phyloP scores from a whole-genome alignment of 441 rosid species.

The Croton laevigatus region DNA sequence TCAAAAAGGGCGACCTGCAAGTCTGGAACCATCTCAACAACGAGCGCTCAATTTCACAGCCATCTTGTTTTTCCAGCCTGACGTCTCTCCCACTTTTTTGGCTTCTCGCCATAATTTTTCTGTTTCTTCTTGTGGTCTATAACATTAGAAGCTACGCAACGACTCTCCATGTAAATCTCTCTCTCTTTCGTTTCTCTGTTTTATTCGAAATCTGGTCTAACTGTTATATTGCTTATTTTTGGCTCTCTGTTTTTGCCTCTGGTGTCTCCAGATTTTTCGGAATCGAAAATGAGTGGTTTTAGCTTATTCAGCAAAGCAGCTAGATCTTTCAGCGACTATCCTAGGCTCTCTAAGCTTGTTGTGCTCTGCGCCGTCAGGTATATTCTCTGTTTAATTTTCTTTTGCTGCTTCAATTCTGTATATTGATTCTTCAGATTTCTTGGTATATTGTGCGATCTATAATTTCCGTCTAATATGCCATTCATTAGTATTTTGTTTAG shows the following conservation, averaged over 20 bases:
- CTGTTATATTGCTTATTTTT: background rate
- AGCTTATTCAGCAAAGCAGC: constrained; percentile 54
- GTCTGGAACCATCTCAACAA: constrained; percentile 23
- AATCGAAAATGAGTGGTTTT: constrained; percentile 49
- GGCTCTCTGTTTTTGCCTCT: background rate
- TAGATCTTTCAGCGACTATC: constrained; percentile 58
- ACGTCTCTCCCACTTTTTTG: constrained; percentile 19
- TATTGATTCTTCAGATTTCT: too few relatives aligned
- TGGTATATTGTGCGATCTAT: background rate
- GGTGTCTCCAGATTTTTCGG: background rate
- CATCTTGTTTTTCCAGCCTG: constrained; percentile 1
- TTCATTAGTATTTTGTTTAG: background rate
- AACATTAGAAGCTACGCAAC: background rate
- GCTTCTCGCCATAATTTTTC: constrained; percentile 9
- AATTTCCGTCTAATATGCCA: background rate
- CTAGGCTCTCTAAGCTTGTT: constrained; percentile 61
- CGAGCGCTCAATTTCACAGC: constrained; percentile 2
- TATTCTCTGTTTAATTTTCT: background rate
- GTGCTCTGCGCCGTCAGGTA: constrained; percentile 84
- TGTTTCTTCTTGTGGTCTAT: background rate
- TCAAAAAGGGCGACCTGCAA: background rate
- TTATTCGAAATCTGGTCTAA: background rate
- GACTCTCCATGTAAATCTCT: background rate
- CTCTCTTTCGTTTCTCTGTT: background rate
- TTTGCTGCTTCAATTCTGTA: background rate